phyloP scores from a whole-genome alignment of 2,329 filamentous ascomycete genomes.

The Pyrenochaeta sp. region DNA sequence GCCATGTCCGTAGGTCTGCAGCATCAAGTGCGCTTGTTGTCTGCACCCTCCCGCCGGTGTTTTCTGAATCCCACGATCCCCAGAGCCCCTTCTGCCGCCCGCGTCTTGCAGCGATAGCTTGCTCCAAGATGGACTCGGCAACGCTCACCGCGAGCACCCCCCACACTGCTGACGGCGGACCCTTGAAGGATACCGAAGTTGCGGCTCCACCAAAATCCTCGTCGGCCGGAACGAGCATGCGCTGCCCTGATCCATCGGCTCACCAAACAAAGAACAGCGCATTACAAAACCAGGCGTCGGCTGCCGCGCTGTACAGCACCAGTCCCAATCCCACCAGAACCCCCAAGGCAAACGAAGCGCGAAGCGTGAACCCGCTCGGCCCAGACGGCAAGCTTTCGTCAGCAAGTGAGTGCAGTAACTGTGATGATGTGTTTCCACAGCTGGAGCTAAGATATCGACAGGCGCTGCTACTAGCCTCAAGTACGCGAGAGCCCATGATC shows the following conservation, averaged over 20 bases:
- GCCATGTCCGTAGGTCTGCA: constrained; percentile 29
- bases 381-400: constrained; percentile 65
- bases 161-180: constrained; percentile 29
- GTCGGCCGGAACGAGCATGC: constrained; percentile 30
- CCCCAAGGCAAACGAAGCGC: constrained; percentile 27
- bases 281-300: constrained; percentile 64
- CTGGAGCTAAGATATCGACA: constrained; percentile 40
- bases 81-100: neutral
- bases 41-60: constrained; percentile 4
- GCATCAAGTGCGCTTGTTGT: constrained; percentile 8
- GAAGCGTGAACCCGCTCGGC: constrained; percentile 53
- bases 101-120: neutral
- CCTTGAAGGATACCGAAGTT: constrained; percentile 28
- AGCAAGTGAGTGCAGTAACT: constrained; percentile 56
- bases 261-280: constrained; percentile 46
- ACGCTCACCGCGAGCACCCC: constrained; percentile 29
- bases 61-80: constrained; percentile 1
- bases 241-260: constrained; percentile 56
- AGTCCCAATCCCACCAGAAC: constrained; percentile 43
- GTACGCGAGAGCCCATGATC: constrained; percentile 75
- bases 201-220: constrained; percentile 30
- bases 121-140: constrained; percentile 38
- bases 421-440: neutral
- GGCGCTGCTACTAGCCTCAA: constrained; percentile 70
- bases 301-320: constrained; percentile 66